These are phyloP conservation scores for Hyparrhenia diplandra DNA, from an alignment of 176 grass and related monocot genomes.

Conservation along the genomic window DNA sequence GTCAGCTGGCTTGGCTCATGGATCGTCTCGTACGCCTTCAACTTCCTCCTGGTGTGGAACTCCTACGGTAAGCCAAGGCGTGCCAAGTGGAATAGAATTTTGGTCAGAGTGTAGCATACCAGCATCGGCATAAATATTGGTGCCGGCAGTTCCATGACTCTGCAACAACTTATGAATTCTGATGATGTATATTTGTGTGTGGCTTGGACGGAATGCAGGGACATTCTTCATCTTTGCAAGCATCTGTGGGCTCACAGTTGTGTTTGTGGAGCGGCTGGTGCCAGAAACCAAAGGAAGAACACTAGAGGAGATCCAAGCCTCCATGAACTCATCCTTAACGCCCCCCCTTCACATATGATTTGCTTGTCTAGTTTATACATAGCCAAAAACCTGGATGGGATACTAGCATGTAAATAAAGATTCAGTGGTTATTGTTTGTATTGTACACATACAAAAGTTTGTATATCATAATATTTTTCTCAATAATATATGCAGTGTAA, in stretches of 20 bases:
- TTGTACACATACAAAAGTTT: not conserved
- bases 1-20: conserved; percentile 78
- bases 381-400: not conserved
- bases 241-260: conserved; percentile 52
- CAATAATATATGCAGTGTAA: not conserved
- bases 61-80: conserved; percentile 44
- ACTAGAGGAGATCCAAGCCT: conserved; percentile 81
- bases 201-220: conserved; percentile 25
- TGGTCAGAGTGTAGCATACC: not conserved
- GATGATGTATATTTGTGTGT: not conserved
- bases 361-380: not conserved
- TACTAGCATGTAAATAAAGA: not conserved
- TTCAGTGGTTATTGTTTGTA: not conserved
- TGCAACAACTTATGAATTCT: not conserved
- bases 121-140: not conserved
- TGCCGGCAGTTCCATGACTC: not conserved
- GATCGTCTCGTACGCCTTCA: conserved; percentile 72
- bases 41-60: conserved; percentile 79
- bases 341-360: not conserved
- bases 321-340: conserved; percentile 42
- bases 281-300: conserved; percentile 88
- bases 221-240: conserved; percentile 78
- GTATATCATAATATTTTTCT: not conserved
- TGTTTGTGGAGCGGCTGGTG: conserved; percentile 65
- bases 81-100: not conserved